These are phyloP conservation scores for Dendrobium catenatum DNA, from an alignment of 106 monocot species.

Conservation along the genomic window DNA sequence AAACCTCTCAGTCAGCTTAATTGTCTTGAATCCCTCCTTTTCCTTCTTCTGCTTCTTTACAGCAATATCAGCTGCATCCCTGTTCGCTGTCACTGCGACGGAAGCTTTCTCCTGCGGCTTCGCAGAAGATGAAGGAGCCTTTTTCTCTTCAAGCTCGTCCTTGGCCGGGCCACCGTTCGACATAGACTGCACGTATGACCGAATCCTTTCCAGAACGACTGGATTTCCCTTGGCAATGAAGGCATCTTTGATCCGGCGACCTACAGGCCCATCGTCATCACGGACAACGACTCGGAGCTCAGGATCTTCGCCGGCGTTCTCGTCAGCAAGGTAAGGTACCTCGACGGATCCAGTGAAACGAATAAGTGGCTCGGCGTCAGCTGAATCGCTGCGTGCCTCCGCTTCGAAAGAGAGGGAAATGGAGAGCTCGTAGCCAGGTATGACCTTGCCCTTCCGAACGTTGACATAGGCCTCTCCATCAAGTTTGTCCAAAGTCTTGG, in stretches of 20 bases:
- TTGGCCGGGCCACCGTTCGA: constrained; percentile 78
- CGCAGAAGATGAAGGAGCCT: constrained; percentile 10
- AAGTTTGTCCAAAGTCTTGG: constrained; percentile 33
- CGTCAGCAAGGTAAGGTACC: constrained; percentile 91
- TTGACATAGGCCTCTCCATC: constrained; percentile 95
- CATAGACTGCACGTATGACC: constrained; percentile 59
- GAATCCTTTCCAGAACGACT: constrained; percentile 59
- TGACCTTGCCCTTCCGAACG: constrained; percentile 95
- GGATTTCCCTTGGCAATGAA: constrained; percentile 68
- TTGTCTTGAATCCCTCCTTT: constrained; percentile 81
- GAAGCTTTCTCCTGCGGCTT: neutral
- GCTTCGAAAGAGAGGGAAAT: constrained; percentile 63
- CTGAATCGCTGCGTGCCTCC: constrained; percentile 17
- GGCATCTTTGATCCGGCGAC: constrained; percentile 57
- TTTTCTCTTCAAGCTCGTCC: constrained; percentile 83
- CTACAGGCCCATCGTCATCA: constrained; percentile 56
- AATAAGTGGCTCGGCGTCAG: constrained; percentile 1
- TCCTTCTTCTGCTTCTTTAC: constrained; percentile 27
- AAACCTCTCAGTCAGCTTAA: constrained; percentile 68
- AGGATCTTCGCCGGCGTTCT: constrained; percentile 93
- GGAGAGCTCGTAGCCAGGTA: constrained; percentile 92
- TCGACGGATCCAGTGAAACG: constrained; percentile 58
- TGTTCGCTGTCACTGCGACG: neutral
- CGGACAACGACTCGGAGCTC: constrained; percentile 55
- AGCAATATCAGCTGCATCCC: neutral